Conservation (phyloP, 2,329 filamentous ascomycete genomes). For the Reticulascus tulasneorum region DNA sequence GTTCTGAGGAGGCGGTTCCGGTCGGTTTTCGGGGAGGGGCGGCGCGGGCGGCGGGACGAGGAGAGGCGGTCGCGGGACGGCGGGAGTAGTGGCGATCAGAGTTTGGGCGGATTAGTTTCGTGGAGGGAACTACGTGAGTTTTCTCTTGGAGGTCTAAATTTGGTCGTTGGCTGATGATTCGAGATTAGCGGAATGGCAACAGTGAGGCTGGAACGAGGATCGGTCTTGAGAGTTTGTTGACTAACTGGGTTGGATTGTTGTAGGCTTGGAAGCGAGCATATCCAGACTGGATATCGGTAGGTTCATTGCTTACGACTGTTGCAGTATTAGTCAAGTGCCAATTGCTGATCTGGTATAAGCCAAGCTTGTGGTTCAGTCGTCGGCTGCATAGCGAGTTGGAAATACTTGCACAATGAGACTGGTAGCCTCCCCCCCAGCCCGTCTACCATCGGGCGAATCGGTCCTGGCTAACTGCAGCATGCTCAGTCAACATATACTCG, state of each 20-base stretch:
- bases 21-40: neutral
- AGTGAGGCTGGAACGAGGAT: no score
- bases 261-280: slow-evolving; percentile 10
- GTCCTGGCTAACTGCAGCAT: neutral
- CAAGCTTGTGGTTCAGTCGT: slow-evolving; percentile 2
- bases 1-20: slow-evolving; percentile 3
- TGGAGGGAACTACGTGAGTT: slow-evolving; percentile 9
- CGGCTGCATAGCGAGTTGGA: slow-evolving; percentile 4
- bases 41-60: no score
- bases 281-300: slow-evolving; percentile 7
- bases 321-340: neutral
- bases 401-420: slow-evolving; percentile 9
- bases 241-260: no score
- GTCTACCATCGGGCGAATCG: no score
- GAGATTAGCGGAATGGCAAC: slow-evolving; percentile 5
- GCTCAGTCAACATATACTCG: slow-evolving; percentile 42
- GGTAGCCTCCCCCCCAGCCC: neutral
- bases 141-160: neutral
- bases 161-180: neutral
- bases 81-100: neutral
- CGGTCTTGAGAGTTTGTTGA: neutral
- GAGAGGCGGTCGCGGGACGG: neutral
- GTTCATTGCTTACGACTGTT: neutral
- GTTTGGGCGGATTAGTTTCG: neutral
- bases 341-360: neutral